Conservation (phyloP, 2,329 filamentous ascomycete species). For the Myriosclerotinia scirpicola region DNA sequence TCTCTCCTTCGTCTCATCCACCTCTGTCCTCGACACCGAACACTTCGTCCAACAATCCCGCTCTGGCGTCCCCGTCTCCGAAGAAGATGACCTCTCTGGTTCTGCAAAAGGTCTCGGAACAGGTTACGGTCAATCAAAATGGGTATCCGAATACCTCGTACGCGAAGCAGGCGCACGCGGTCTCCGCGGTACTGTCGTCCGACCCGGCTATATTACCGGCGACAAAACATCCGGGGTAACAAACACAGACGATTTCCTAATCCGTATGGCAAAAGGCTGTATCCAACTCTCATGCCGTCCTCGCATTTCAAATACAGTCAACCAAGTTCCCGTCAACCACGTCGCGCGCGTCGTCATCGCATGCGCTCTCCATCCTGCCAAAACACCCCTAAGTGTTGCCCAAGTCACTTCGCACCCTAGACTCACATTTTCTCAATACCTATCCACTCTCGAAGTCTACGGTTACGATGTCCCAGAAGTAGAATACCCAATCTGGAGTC, state of each 20-base stretch:
- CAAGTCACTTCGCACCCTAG: constrained; percentile 81
- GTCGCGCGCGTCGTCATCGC: constrained; percentile 80
- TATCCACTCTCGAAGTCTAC: constrained; percentile 68
- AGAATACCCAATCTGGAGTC: constrained; percentile 67
- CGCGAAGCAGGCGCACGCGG: constrained; percentile 77
- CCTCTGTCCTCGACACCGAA: constrained; percentile 76
- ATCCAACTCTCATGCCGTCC: constrained; percentile 74
- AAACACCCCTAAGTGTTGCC: constrained; percentile 52
- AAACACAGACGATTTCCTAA: constrained; percentile 87
- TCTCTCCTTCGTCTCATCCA: constrained; percentile 81
- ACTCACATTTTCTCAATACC: constrained; percentile 74
- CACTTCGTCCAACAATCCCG: constrained; percentile 76
- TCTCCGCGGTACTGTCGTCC: constrained; percentile 71
- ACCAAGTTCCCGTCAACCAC: constrained; percentile 83
- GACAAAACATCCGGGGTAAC: constrained; percentile 67
- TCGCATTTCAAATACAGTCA: constrained; percentile 81
- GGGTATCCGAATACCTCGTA: constrained; percentile 69
- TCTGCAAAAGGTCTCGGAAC: constrained; percentile 75
- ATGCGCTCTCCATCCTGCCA: constrained; percentile 45
- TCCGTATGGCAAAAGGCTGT: constrained; percentile 84
- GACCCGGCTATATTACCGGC: constrained; percentile 83
- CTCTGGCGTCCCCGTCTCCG: constrained; percentile 63
- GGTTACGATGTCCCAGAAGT: constrained; percentile 70
- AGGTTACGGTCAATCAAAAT: constrained; percentile 91
- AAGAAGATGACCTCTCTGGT: constrained; percentile 76